Evolutionary conservation across 768 basidiomycete species (phyloP).

Genomic region (Albatrellus ellisii): DNA sequence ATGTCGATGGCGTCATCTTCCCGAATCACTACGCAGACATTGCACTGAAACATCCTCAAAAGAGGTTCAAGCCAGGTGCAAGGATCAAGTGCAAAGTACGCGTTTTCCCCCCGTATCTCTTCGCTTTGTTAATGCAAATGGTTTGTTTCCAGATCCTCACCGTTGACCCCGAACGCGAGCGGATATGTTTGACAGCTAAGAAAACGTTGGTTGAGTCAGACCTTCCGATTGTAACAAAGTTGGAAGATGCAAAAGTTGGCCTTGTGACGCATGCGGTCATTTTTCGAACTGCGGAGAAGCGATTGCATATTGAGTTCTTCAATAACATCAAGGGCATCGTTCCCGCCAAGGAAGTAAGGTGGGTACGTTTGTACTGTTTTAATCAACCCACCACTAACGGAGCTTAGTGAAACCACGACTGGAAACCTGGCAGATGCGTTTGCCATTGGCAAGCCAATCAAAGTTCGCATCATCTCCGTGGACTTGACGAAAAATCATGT

Average conservation of each 20-base stretch:
- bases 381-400: not conserved
- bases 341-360: slow-evolving; percentile 76
- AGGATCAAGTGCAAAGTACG: slow-evolving; percentile 78
- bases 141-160: slow-evolving; percentile 49
- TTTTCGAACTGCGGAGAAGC: slow-evolving; percentile 69
- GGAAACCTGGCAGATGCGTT: slow-evolving; percentile 50
- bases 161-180: slow-evolving; percentile 68
- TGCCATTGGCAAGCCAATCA: slow-evolving; percentile 69
- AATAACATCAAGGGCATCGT: slow-evolving; percentile 78
- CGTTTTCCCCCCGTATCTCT: slow-evolving; percentile 2
- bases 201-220: slow-evolving; percentile 77
- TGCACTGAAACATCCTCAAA: slow-evolving; percentile 82
- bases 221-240: slow-evolving; percentile 49
- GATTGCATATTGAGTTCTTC: slow-evolving; percentile 80
- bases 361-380: slow-evolving; percentile 13
- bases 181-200: slow-evolving; percentile 83
- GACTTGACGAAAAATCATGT: slow-evolving; percentile 50
- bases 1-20: slow-evolving; percentile 88
- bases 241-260: slow-evolving; percentile 61
- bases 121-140: slow-evolving; percentile 1
- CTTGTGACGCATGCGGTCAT: slow-evolving; percentile 71
- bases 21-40: slow-evolving; percentile 95
- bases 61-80: slow-evolving; percentile 74
- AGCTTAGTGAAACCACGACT: slow-evolving; percentile 48
- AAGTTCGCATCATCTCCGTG: slow-evolving; percentile 64